Base-by-base conservation (phyloP, 371 early-diverging fungal genomes). In the Mucor circinelloides region DNA sequence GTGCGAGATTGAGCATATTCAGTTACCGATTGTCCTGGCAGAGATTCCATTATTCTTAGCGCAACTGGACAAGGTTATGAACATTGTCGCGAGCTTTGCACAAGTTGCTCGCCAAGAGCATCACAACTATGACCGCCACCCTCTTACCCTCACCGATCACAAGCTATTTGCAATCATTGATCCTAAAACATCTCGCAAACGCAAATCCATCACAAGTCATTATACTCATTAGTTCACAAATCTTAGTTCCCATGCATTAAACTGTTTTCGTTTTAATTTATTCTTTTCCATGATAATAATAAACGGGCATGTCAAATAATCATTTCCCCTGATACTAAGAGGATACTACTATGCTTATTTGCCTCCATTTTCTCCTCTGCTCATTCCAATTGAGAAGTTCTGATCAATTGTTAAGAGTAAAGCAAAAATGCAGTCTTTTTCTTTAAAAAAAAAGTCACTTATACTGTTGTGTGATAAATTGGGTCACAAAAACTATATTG, bases 381-480 rank as follows among this genome's bases (percentile, higher is more conserved):
- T 69, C 55, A 73, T 66, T 55, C 69, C 66, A 66, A 66, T 69
- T 25, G 66, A 73, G 31, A 65, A 68, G 28, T 66, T 66, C 66
- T 66, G 63, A 64, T 48, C 72, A 36, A 52, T 38, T 13, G 32
- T 62, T 40, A 57, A 62, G 61, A 56, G 57, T 46, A n/a, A 57
- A 57, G 57, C 36, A 36, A 36, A 36, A 36, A 36, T 36, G 36
- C 36, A 36, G 10, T n/a, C n/a, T n/a, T n/a, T n/a, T n/a, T n/a
- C n/a, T n/a, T n/a, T n/a, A n/a, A n/a, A n/a, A n/a, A n/a, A n/a
- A n/a, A n/a, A n/a, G n/a, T n/a, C n/a, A n/a, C n/a, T n/a, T n/a
- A n/a, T n/a, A n/a, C n/a, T n/a, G n/a, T n/a, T n/a, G n/a, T n/a
- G n/a, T n/a, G n/a, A n/a, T n/a, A n/a, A n/a, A n/a, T n/a, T n/a